phyloP scores from a whole-genome alignment of 768 basidiomycete genomes.

The Xerocomus brunneocitrinus region DNA sequence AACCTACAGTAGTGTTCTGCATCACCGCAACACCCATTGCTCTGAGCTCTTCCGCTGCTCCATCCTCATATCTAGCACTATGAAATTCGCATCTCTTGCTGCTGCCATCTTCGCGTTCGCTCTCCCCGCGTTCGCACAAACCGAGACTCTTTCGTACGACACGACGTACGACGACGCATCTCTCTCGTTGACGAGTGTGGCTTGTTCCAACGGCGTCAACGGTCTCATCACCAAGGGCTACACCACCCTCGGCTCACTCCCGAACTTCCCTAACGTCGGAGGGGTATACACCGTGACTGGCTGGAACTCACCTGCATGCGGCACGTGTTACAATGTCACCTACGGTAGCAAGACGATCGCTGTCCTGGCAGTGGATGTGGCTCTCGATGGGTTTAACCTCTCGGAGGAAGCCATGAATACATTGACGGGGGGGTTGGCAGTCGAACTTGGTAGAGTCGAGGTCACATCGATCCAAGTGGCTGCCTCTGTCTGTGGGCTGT shows the following conservation, averaged over 20 bases:
- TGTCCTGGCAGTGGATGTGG: constrained; percentile 28
- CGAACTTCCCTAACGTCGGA: constrained; percentile 30
- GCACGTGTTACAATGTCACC: constrained; percentile 32
- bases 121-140: constrained; percentile 16
- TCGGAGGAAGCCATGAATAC: constrained; percentile 51
- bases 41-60: neutral
- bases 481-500: constrained; percentile 44
- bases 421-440: constrained; percentile 46
- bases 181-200: constrained; percentile 15
- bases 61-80: neutral
- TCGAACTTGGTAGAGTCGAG: constrained; percentile 43
- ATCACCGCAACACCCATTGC: neutral
- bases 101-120: constrained; percentile 9
- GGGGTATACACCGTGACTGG: constrained; percentile 30
- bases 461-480: constrained; percentile 42
- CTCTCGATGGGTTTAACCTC: constrained; percentile 41
- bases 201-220: constrained; percentile 33
- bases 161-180: constrained; percentile 27
- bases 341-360: constrained; percentile 18
- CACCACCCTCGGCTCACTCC: constrained; percentile 31
- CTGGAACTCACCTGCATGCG: constrained; percentile 29
- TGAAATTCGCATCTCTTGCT: constrained; percentile 23
- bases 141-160: constrained; percentile 27
- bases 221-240: constrained; percentile 30
- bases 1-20: neutral